Conservation (phyloP, 208 protist species). For the Phytomonas serpens region DNA sequence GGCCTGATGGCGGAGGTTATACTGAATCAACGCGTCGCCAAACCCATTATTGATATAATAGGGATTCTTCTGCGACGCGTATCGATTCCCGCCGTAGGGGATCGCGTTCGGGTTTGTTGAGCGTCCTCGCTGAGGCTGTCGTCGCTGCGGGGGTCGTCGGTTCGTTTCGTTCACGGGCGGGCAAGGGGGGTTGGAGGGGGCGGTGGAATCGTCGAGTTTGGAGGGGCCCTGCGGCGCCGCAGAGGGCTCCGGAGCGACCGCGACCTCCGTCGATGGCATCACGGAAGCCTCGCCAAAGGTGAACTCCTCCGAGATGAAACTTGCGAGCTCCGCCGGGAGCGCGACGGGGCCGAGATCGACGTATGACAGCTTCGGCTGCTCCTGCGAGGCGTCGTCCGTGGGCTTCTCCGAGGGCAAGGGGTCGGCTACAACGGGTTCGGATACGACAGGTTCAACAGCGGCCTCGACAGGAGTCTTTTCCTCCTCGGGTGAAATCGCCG, state of each 20-base stretch:
- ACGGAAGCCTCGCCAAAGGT: constrained; percentile 13
- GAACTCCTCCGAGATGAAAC: constrained; percentile 17
- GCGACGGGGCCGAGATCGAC: constrained; percentile 25
- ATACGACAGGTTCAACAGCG: neutral
- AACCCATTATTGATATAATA: neutral
- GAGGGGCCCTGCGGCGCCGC: neutral
- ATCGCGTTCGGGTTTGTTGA: too few relatives aligned
- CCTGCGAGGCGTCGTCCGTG: neutral
- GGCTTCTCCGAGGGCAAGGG: constrained; percentile 7
- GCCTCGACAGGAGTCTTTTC: neutral
- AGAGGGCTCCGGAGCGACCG: neutral
- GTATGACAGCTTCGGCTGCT: constrained; percentile 12
- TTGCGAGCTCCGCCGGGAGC: constrained; percentile 33
- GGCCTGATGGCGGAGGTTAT: neutral
- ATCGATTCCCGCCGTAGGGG: neutral
- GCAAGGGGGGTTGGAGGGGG: constrained; percentile 4
- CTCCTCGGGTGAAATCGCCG: neutral
- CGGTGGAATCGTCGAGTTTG: neutral
- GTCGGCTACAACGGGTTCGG: neutral
- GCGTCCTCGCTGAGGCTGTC: neutral
- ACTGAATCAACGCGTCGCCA: neutral
- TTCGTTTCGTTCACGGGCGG: constrained; percentile 14
- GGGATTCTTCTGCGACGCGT: neutral
- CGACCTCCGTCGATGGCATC: constrained; percentile 8
- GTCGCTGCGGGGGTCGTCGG: neutral